Percentiles rank a stretch among this genome's conserved stretches.
Evolutionary conservation across 768 basidiomycete genomes (phyloP).

Genomic region (Steccherinum ochraceum): DNA sequence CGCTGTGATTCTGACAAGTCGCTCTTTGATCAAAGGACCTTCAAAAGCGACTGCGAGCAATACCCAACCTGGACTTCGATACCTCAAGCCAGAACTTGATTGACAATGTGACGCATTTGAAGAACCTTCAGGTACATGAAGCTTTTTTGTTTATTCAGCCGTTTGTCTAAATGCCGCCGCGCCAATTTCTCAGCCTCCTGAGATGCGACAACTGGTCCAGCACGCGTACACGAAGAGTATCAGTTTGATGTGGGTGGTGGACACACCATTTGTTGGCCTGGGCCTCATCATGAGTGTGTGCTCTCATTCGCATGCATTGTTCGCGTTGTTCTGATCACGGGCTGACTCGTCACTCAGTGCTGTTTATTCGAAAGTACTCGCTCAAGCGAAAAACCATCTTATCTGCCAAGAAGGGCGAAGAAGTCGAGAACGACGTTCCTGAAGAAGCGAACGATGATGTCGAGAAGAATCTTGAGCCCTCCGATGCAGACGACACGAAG

Average conservation of each 20-base stretch:
- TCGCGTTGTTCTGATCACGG: not conserved
- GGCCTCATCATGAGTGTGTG: constrained; percentile 25
- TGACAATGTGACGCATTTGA: constrained; percentile 22
- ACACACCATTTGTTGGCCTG: constrained; percentile 24
- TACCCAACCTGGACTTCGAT: constrained; percentile 9
- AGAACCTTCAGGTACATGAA: constrained; percentile 17
- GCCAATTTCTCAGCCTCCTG: constrained; percentile 18
- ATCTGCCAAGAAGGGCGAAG: not conserved
- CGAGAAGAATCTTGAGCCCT: not conserved
- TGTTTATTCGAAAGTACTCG: constrained; percentile 31
- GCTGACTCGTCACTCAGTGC: constrained; percentile 11
- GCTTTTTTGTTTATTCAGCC: too few species aligned
- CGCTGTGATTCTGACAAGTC: too few species aligned
- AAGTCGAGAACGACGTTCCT: not conserved
- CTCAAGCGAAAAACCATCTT: constrained; percentile 20
- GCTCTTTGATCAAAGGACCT: constrained; percentile 10
- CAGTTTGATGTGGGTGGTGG: constrained; percentile 34
- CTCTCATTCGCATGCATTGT: too few species aligned
- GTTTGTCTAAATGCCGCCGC: constrained; percentile 4
- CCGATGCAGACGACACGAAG: too few species aligned
- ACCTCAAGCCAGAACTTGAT: constrained; percentile 16
- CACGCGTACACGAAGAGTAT: constrained; percentile 32
- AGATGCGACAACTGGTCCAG: constrained; percentile 25
- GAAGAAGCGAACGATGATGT: not conserved
- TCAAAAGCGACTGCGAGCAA: constrained; percentile 5